phyloP scores from a whole-genome alignment of 2,329 filamentous ascomycete genomes.

The Penicillium expansum region DNA sequence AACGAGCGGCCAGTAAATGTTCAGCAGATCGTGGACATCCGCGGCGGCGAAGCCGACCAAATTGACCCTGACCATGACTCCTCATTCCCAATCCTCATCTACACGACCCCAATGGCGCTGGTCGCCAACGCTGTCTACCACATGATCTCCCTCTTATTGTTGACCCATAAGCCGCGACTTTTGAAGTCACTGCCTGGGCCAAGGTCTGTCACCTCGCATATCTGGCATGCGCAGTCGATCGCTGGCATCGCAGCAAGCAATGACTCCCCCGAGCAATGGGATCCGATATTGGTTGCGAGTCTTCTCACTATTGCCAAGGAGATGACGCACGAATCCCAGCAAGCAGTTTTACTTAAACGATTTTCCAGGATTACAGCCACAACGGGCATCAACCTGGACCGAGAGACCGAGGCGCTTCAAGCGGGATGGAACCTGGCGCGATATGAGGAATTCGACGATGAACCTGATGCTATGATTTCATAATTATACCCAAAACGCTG shows the following conservation, averaged over 20 bases:
- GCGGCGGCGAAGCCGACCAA: constrained; percentile 25
- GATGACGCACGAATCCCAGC: constrained; percentile 28
- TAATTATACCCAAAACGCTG: constrained; percentile 4
- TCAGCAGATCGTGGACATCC: constrained; percentile 25
- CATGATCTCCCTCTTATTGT: constrained; percentile 21
- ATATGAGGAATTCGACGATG: constrained; percentile 20
- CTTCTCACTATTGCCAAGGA: constrained; percentile 22
- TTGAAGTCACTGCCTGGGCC: constrained; percentile 25
- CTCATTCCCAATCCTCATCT: constrained; percentile 27
- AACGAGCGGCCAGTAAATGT: constrained; percentile 22
- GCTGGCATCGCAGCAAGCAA: constrained; percentile 24
- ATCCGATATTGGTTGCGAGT: constrained; percentile 23
- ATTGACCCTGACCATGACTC: constrained; percentile 23
- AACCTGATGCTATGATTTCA: constrained; percentile 11
- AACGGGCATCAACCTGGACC: constrained; percentile 23
- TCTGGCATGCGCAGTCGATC: constrained; percentile 29
- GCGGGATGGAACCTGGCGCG: constrained; percentile 21
- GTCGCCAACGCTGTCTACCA: constrained; percentile 27
- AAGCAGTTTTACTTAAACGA: constrained; percentile 16
- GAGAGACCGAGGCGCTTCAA: constrained; percentile 17
- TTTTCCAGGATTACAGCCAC: constrained; percentile 15
- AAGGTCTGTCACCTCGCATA: constrained; percentile 23
- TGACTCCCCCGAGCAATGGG: too few species aligned
- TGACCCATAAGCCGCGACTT: constrained; percentile 25
- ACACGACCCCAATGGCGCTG: constrained; percentile 28